Evolutionary conservation across 2,329 filamentous ascomycete genomes (phyloP).

Genomic region (Ascochyta lentis): DNA sequence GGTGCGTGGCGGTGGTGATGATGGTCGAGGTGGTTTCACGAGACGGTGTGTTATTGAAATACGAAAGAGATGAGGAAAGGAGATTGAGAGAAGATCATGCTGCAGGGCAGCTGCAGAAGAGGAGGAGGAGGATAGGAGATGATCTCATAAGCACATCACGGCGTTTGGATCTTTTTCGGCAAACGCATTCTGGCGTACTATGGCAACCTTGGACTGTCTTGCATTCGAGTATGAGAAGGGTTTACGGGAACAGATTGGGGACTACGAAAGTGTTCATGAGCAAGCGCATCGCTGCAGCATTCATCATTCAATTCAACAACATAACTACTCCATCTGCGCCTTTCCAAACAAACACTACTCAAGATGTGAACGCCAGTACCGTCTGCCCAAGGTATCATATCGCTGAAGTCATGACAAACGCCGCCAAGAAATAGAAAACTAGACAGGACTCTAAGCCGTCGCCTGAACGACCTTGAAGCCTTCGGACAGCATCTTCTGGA

Average conservation of each 20-base stretch:
- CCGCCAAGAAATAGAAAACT: background rate
- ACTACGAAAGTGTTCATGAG: background rate
- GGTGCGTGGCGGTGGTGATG: background rate
- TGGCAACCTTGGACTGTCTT: background rate
- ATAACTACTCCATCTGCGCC: background rate
- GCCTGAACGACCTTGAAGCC: constrained; percentile 68
- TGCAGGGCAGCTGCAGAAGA: background rate
- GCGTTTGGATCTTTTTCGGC: constrained; percentile 1
- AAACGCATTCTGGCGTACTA: constrained; percentile 8
- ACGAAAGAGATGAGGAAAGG: too few relatives aligned
- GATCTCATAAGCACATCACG: constrained; percentile 12
- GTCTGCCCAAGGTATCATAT: constrained; percentile 17
- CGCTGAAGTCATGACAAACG: constrained; percentile 13
- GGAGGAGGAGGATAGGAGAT: background rate
- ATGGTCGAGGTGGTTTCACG: background rate
- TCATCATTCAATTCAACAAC: background rate
- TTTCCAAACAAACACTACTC: background rate
- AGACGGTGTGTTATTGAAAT: background rate
- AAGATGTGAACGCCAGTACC: background rate
- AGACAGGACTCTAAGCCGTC: constrained; percentile 35
- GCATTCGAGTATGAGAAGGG: background rate
- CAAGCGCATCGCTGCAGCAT: background rate
- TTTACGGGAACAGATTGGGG: background rate
- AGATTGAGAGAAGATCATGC: background rate
- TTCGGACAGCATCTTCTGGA: constrained; percentile 75